These are phyloP conservation scores for Aureobasidium zeae DNA, from an alignment of 2,329 filamentous ascomycete genomes.

Conservation along the genomic window DNA sequence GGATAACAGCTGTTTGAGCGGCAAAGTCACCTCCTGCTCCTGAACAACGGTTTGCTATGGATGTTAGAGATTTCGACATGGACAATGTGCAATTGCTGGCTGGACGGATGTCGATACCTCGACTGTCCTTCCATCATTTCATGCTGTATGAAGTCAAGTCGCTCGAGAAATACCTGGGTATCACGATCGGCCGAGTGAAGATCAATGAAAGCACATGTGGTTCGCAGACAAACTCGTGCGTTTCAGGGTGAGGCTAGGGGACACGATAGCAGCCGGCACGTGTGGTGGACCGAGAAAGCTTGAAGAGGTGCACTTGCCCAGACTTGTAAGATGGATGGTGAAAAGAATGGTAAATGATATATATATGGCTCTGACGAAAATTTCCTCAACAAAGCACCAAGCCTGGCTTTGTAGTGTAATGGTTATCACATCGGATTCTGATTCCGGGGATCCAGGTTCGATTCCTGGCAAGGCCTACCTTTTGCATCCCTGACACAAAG, in stretches of 20 bases:
- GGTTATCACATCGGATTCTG: conserved; percentile 17
- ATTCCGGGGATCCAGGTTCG: conserved; percentile 17
- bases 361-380: neutral
- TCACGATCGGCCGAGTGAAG: neutral
- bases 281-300: too few relatives aligned
- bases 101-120: neutral
- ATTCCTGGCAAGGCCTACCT: conserved; percentile 14
- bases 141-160: neutral
- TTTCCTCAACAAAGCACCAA: neutral
- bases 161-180: neutral
- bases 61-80: neutral
- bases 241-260: conserved; percentile 12
- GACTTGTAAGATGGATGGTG: too few relatives aligned
- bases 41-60: conserved; percentile 4
- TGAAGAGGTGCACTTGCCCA: too few relatives aligned
- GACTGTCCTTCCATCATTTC: too few relatives aligned
- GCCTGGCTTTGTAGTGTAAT: conserved; percentile 17
- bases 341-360: too few relatives aligned
- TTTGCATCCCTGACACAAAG: too few relatives aligned
- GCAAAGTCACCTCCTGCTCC: conserved; percentile 15
- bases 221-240: conserved; percentile 1
- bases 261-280: too few relatives aligned
- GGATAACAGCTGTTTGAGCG: conserved; percentile 8
- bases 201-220: neutral
- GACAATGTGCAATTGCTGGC: neutral